phyloP scores from a whole-genome alignment of 1,139 yeast species.

The Hyphopichia fennica region DNA sequence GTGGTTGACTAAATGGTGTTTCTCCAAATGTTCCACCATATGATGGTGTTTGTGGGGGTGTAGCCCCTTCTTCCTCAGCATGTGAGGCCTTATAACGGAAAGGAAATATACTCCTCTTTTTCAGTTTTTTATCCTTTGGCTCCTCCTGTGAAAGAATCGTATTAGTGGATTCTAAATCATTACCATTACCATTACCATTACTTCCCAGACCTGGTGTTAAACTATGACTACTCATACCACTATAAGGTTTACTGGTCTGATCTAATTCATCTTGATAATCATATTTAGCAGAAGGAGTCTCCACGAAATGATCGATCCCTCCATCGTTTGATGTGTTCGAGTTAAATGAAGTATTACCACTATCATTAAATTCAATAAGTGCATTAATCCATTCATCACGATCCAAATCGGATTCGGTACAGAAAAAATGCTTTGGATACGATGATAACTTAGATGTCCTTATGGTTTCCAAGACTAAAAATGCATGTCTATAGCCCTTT shows the following conservation, averaged over 20 bases:
- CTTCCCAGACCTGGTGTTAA: constrained; percentile 4
- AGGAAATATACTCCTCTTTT: constrained; percentile 62
- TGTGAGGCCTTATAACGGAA: constrained; percentile 38
- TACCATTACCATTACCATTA: neutral
- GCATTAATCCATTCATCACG: constrained; percentile 77
- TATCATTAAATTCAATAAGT: constrained; percentile 45
- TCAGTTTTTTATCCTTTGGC: constrained; percentile 31
- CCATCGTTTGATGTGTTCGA: constrained; percentile 10
- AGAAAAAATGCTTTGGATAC: constrained; percentile 63
- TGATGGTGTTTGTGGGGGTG: constrained; percentile 3
- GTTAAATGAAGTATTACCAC: constrained; percentile 10
- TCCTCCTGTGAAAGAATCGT: constrained; percentile 7
- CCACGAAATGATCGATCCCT: neutral
- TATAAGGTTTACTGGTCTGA: constrained; percentile 4
- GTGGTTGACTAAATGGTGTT: constrained; percentile 1
- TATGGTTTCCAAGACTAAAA: constrained; percentile 65
- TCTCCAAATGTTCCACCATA: neutral
- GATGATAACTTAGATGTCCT: constrained; percentile 55
- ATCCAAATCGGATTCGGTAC: constrained; percentile 81
- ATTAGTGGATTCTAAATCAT: constrained; percentile 4
- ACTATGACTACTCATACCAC: neutral
- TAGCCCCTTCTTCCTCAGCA: neutral
- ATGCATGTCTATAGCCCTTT: constrained; percentile 75
- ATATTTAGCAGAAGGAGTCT: constrained; percentile 6
- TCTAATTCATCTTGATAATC: constrained; percentile 19